phyloP scores from a whole-genome alignment of 1,284 basidiomycete species.

The Irpex sp. region DNA sequence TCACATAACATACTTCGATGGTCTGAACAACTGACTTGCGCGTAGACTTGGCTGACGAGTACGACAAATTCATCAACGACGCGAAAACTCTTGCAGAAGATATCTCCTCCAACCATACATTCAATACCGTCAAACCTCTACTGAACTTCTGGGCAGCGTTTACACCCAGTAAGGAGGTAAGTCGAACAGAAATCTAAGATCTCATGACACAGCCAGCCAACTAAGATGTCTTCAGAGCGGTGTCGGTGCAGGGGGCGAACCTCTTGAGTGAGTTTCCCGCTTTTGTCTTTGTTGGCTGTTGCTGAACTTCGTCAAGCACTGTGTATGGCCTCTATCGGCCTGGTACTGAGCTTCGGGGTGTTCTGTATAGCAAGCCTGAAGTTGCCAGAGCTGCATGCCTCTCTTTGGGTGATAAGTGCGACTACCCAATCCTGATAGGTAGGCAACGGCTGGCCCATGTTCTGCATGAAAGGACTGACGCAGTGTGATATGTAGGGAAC shows the following conservation, averaged over 20 bases:
- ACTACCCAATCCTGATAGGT: constrained; percentile 79
- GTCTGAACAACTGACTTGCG: background rate
- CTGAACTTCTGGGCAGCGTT: constrained; percentile 84
- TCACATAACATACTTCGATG: background rate
- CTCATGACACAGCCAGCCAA: too few species aligned
- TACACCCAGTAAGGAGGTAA: constrained; percentile 64
- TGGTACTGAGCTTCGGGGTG: constrained; percentile 72
- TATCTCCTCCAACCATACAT: constrained; percentile 70
- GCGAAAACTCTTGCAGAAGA: constrained; percentile 62
- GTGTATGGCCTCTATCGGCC: constrained; percentile 75
- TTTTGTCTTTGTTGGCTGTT: background rate
- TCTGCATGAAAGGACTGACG: background rate
- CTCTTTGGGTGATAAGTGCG: constrained; percentile 59
- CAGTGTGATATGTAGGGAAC: constrained; percentile 46
- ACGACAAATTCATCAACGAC: constrained; percentile 64
- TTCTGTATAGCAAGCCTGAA: constrained; percentile 68
- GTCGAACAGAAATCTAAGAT: background rate
- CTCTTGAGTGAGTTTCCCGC: constrained; percentile 50
- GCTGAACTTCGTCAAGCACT: constrained; percentile 39
- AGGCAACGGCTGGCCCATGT: constrained; percentile 13
- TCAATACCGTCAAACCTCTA: constrained; percentile 69
- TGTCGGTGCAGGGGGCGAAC: constrained; percentile 62
- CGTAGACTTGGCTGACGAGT: constrained; percentile 57
- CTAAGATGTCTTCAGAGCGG: constrained; percentile 49
- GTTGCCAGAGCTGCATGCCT: constrained; percentile 66